These are phyloP conservation scores for Excoecaria cochinchinensis DNA, from an alignment of 345 rosid species.

Conservation along the genomic window DNA sequence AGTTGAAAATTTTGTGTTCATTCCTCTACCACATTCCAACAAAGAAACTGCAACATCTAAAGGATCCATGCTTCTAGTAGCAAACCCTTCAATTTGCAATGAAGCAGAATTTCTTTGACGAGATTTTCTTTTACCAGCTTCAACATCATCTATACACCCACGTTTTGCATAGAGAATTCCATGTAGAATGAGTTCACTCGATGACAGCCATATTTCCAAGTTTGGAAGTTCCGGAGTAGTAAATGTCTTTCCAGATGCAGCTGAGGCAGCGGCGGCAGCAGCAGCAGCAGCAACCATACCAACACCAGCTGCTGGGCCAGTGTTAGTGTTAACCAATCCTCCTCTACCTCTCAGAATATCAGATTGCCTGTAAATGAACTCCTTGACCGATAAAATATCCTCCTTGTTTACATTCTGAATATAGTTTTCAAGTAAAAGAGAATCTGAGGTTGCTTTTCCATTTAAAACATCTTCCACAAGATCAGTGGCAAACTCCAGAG, in stretches of 20 bases:
- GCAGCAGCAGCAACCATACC: slow-evolving; percentile 92
- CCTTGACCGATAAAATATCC: slow-evolving; percentile 62
- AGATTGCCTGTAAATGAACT: slow-evolving; percentile 64
- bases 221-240: slow-evolving; percentile 62
- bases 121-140: slow-evolving; percentile 50
- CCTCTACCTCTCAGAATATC: slow-evolving; percentile 84
- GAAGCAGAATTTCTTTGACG: slow-evolving; percentile 46
- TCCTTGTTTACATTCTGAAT: slow-evolving; percentile 56
- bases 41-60: slow-evolving; percentile 57
- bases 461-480: slow-evolving; percentile 77
- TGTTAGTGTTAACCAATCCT: slow-evolving; percentile 48
- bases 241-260: slow-evolving; percentile 56
- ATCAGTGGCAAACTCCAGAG: slow-evolving; percentile 62
- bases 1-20: slow-evolving; percentile 63
- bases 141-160: slow-evolving; percentile 46
- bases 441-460: slow-evolving; percentile 67
- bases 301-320: slow-evolving; percentile 59
- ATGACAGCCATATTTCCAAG: slow-evolving; percentile 62
- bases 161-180: slow-evolving; percentile 59
- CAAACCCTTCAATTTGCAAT: slow-evolving; percentile 44
- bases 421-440: slow-evolving; percentile 71
- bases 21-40: slow-evolving; percentile 66
- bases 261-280: slow-evolving; percentile 85
- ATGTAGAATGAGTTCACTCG: slow-evolving; percentile 51
- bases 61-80: slow-evolving; percentile 46